Evolutionary conservation across 2,329 filamentous ascomycete species (phyloP).

Genomic region (Chaetomiaceae sp.): DNA sequence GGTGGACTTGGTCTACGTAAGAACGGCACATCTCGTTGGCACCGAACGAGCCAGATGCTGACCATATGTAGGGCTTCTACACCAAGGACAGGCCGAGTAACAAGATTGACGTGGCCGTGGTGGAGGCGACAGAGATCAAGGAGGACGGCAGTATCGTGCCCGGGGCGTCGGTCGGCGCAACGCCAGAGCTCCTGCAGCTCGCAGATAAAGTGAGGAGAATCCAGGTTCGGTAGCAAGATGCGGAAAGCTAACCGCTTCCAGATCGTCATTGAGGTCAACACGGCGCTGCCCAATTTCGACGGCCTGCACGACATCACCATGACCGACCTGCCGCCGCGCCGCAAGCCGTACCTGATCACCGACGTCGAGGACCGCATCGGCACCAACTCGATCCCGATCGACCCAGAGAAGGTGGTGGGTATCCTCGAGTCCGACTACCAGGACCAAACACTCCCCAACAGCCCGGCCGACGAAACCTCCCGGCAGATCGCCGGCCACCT

Average conservation of each 20-base stretch:
- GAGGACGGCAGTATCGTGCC: conserved; percentile 85
- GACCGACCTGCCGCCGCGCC: conserved; percentile 72
- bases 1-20: conserved; percentile 72
- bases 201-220: conserved; percentile 57
- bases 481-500: conserved; percentile 69
- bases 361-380: conserved; percentile 81
- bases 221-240: background rate
- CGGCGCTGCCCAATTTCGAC: conserved; percentile 74
- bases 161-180: conserved; percentile 78
- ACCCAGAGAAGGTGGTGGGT: conserved; percentile 75
- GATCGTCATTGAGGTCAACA: conserved; percentile 91
- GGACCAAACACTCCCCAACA: conserved; percentile 67
- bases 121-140: conserved; percentile 81
- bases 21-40: conserved; percentile 14
- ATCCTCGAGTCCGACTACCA: conserved; percentile 80
- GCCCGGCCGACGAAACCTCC: conserved; percentile 67
- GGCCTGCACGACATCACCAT: conserved; percentile 87
- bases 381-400: conserved; percentile 72
- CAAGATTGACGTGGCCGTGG: conserved; percentile 73
- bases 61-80: conserved; percentile 59
- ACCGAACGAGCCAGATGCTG: background rate
- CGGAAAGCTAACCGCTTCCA: conserved; percentile 20
- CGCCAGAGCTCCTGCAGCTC: conserved; percentile 81
- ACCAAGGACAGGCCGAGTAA: conserved; percentile 71
- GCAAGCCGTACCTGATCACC: conserved; percentile 85